Base-by-base conservation (phyloP, 768 basidiomycete genomes). In the Coprinellus aureogranulatus region DNA sequence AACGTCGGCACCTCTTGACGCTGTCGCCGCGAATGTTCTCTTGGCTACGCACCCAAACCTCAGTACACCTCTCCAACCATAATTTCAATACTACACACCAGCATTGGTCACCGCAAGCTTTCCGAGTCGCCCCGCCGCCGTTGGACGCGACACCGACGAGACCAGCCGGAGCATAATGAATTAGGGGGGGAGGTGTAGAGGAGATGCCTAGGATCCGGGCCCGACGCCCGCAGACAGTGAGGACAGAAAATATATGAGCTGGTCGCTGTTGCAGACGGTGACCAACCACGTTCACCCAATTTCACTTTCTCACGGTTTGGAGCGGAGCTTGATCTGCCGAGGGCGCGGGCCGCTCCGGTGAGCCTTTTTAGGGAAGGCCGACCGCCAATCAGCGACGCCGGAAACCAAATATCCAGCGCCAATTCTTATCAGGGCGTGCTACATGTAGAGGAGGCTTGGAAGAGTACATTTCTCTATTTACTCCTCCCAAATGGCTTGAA, bases 1-100 rank as follows among this genome's bases (percentile, higher is more conserved):
- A 64, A 98, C 88, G 63, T 93, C 90, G 45, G 88, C 89, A 65
- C 80, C 81, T 57, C 83, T 79, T 57, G 79, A 71, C 18, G 88
- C 81, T 1, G 87, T 82, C 39, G 90, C 87, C 10, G 87, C 75
- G 68, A 92, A 81, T 31, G 79, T 76, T 59, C 87, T 78, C 60
- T 79, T 80, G 66, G 78, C 89, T 89, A 51, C 10, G 53, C 54
- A 45, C 37, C 27, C 48, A 37, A 39, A 28, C 64, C 25, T 42
- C 22, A 54, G 39, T 40, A 59, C 54, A 51, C 57, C 26, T 37
- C 31, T 34, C 14, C 46, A 27, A 23, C 44, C n/a, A 26, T 23
- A 25, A 37, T 8, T 23, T 41, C 45, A 20, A 47, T 20, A 31
- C 45, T 40, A 56, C 55, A 48, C 39, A 62, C 54, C 70, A 60